These are phyloP conservation scores for Rhodotorula glutinis DNA, from an alignment of 1,284 basidiomycete genomes.

Conservation along the genomic window DNA sequence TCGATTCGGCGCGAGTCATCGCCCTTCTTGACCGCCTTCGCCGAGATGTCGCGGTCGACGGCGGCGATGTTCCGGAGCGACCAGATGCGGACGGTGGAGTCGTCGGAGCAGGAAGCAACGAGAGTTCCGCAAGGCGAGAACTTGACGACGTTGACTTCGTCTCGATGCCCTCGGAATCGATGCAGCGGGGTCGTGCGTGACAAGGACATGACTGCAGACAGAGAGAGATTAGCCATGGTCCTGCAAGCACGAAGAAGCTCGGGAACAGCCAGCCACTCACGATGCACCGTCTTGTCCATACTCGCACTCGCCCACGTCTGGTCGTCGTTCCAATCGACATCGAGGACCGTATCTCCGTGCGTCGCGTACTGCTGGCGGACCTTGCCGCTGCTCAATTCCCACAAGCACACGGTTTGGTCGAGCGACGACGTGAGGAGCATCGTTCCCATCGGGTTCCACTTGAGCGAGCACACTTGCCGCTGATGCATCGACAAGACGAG, in stretches of 20 bases:
- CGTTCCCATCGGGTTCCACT: constrained; percentile 41
- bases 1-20: constrained; percentile 35
- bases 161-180: constrained; percentile 60
- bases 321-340: constrained; percentile 74
- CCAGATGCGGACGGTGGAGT: constrained; percentile 72
- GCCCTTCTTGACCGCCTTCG: constrained; percentile 32
- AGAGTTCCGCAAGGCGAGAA: constrained; percentile 63
- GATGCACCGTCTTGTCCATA: constrained; percentile 55
- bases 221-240: not conserved
- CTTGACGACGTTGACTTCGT: constrained; percentile 74
- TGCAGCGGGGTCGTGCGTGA: constrained; percentile 37
- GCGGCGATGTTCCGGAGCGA: constrained; percentile 51
- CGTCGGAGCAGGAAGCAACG: constrained; percentile 75
- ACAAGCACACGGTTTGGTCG: constrained; percentile 43
- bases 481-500: constrained; percentile 45
- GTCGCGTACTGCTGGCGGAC: constrained; percentile 42
- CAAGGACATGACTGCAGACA: constrained; percentile 35
- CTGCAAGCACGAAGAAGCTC: too few relatives aligned
- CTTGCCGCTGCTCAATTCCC: constrained; percentile 43
- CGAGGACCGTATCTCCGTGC: constrained; percentile 65
- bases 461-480: constrained; percentile 39
- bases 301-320: constrained; percentile 69
- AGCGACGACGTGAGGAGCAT: constrained; percentile 41
- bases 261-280: constrained; percentile 30
- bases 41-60: constrained; percentile 47